Conservation (phyloP, 1,284 basidiomycete species). For the Tilletia caries region DNA sequence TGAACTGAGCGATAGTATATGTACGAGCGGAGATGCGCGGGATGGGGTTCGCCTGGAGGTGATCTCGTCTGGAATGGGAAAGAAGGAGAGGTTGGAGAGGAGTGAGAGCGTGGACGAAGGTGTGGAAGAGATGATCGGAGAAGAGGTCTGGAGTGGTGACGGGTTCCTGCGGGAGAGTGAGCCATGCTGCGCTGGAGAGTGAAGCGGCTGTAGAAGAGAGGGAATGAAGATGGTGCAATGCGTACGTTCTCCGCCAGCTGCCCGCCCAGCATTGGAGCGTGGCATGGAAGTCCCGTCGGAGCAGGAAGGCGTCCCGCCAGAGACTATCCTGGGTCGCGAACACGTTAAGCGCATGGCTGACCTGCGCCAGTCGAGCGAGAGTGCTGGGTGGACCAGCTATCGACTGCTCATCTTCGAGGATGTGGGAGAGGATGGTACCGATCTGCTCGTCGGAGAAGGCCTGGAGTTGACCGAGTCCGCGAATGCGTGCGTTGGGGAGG, state of each 20-base stretch:
- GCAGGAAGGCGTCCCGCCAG: conserved; percentile 40
- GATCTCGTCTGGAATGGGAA: neutral
- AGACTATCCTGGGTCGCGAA: conserved; percentile 33
- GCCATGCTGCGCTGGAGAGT: neutral
- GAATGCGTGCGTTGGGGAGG: conserved; percentile 26
- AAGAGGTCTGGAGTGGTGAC: conserved; percentile 34
- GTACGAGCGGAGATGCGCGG: conserved; percentile 26
- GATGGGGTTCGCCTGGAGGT: conserved; percentile 22
- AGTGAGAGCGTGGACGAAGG: conserved; percentile 37
- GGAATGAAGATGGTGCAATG: conserved; percentile 17
- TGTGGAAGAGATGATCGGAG: conserved; percentile 43
- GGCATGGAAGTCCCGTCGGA: conserved; percentile 24
- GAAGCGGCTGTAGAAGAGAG: neutral
- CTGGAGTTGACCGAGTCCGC: conserved; percentile 32
- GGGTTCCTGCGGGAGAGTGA: conserved; percentile 21
- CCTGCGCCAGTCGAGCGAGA: conserved; percentile 27
- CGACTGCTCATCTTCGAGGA: conserved; percentile 21
- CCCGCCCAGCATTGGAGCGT: conserved; percentile 39
- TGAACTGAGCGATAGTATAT: conserved; percentile 25
- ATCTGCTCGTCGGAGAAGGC: conserved; percentile 39
- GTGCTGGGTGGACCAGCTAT: neutral
- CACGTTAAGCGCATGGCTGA: conserved; percentile 33
- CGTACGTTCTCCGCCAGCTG: conserved; percentile 44
- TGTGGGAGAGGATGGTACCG: conserved; percentile 30
- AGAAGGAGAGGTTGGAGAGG: conserved; percentile 26